phyloP scores from a whole-genome alignment of 164 flowering plant species.

The Umbellularia californica region DNA sequence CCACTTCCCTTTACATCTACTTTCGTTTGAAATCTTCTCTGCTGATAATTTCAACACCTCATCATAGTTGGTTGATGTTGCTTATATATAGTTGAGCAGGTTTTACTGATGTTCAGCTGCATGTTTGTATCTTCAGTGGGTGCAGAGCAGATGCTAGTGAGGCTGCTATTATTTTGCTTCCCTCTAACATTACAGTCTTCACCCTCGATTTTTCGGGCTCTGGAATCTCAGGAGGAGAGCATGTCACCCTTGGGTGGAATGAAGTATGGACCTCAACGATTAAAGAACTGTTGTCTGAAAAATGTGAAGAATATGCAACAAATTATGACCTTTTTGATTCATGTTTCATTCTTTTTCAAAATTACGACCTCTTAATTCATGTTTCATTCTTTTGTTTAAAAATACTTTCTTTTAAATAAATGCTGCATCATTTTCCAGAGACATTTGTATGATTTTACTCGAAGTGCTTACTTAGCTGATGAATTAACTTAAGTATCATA shows the following conservation, averaged over 20 bases:
- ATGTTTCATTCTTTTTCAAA: background rate
- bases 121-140: constrained; percentile 51
- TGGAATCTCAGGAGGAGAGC: constrained; percentile 94
- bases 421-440: background rate
- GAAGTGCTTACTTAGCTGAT: background rate
- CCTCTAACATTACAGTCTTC: constrained; percentile 88
- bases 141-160: constrained; percentile 99
- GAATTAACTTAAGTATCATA: too few relatives aligned
- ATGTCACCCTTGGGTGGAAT: constrained; percentile 91
- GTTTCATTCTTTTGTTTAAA: constrained; percentile 1
- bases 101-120: constrained; percentile 9
- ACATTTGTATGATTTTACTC: background rate
- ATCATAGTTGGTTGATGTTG: background rate
- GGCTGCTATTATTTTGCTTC: constrained; percentile 91
- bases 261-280: constrained; percentile 51
- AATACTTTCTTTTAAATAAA: background rate
- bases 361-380: background rate
- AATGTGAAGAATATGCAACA: constrained; percentile 4
- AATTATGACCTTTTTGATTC: background rate
- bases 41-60: background rate
- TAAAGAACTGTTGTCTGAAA: background rate
- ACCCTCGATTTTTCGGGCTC: constrained; percentile 97
- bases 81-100: background rate
- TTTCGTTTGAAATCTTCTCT: background rate
- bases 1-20: background rate